Percentiles rank a stretch among this genome's conserved stretches.
phyloP scores from a whole-genome alignment of 1,139 yeast genomes.

The Saccharomycopsis hybrid region DNA sequence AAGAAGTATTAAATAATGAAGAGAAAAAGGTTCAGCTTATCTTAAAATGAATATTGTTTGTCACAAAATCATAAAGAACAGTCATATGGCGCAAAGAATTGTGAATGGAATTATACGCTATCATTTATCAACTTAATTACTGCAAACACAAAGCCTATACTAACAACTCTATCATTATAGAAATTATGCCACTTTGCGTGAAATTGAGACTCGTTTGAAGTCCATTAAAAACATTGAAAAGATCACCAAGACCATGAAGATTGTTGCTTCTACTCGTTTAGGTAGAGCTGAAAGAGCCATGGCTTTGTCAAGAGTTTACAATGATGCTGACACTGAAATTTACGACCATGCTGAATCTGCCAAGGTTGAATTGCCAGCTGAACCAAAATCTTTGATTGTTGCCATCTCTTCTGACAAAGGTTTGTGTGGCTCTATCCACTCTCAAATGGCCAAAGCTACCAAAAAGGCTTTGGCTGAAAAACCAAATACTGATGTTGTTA shows the following conservation, averaged over 20 bases:
- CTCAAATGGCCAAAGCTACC: conserved; percentile 87
- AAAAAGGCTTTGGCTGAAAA: conserved; percentile 53
- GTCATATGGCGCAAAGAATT: too few relatives aligned
- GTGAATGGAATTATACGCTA: too few relatives aligned
- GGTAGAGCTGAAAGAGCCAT: conserved; percentile 95
- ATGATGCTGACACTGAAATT: conserved; percentile 73
- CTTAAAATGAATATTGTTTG: too few relatives aligned
- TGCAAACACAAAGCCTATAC: too few relatives aligned
- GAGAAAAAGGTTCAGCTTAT: too few relatives aligned
- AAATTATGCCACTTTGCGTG: conserved; percentile 97
- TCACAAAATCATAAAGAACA: too few relatives aligned
- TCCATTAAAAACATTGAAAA: conserved; percentile 98
- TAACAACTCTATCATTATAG: conserved; percentile 34
- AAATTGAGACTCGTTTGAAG: conserved; percentile 96
- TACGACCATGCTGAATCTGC: conserved; percentile 77
- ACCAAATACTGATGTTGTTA: conserved; percentile 73
- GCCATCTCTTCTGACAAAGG: conserved; percentile 97
- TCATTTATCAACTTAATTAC: too few relatives aligned
- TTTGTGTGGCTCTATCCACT: conserved; percentile 96
- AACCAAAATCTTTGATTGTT: conserved; percentile 62
- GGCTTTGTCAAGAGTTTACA: conserved; percentile 81
- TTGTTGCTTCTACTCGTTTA: conserved; percentile 97
- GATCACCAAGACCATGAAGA: conserved; percentile 99
- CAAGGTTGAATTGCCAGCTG: conserved; percentile 38
- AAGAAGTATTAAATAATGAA: too few relatives aligned